Conservation (phyloP, 2,329 filamentous ascomycete genomes). For the Colletotrichum cuscutae region DNA sequence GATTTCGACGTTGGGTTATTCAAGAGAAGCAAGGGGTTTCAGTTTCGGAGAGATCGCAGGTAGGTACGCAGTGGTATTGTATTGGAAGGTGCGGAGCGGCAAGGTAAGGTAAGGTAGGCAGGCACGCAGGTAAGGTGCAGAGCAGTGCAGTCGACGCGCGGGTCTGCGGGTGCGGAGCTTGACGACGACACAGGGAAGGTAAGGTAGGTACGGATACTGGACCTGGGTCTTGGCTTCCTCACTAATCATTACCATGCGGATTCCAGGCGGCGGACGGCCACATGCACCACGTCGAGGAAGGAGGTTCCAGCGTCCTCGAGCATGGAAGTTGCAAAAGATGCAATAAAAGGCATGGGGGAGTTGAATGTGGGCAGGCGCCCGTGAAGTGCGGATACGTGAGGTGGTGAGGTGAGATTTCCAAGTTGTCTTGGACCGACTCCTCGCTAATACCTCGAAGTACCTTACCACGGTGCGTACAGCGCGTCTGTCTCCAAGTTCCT, state of each 20-base stretch:
- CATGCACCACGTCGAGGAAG: conserved; percentile 14
- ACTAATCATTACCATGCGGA: neutral
- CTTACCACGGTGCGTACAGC: conserved; percentile 12
- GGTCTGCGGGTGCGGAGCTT: conserved; percentile 25
- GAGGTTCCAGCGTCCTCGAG: neutral
- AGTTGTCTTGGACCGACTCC: neutral
- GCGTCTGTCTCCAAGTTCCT: conserved; percentile 1
- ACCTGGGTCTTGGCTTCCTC: too few species aligned
- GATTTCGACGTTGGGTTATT: conserved; percentile 33
- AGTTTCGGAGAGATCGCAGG: conserved; percentile 34
- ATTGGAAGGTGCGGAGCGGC: neutral
- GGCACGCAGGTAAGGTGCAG: neutral
- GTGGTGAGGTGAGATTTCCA: neutral
- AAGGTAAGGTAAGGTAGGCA: neutral
- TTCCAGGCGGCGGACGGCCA: neutral
- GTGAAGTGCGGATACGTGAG: neutral
- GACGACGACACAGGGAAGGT: conserved; percentile 7
- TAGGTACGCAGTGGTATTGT: neutral
- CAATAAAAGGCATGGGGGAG: neutral
- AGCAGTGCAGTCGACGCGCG: neutral
- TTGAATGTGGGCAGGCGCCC: neutral
- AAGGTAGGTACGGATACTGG: neutral
- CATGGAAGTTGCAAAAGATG: neutral
- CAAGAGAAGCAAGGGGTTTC: conserved; percentile 35
- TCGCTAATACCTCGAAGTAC: neutral